Evolutionary conservation across 768 basidiomycete genomes (phyloP), one percentile per base, ranked within the genome.

Genomic region (Suillus brevipes): DNA sequence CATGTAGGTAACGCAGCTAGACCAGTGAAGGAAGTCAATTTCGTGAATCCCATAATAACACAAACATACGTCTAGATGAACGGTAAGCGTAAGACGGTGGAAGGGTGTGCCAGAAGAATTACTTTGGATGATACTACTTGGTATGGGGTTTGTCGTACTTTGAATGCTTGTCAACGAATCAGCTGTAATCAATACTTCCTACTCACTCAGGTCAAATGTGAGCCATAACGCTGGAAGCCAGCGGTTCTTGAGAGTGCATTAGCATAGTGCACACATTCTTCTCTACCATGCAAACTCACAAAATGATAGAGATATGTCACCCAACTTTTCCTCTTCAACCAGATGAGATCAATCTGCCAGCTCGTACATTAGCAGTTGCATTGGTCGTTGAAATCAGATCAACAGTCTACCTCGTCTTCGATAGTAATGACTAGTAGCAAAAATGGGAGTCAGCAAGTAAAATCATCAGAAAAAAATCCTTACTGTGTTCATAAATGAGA

Each of bases 401-500:
- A 12, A 28, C 42, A 18, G 13, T 40, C 13, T 60, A 67, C 66
- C 66, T 67, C 66, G 20, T 63, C 61, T 20, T 52, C 42, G 13
- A 67, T 43, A 7, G 62, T 42, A 16, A 67, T 47, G 18, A 62
- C 66, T 67, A 42, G 23, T 67, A 42, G 23, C 9, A 16, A 34
- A 18, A 65, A 38, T 60, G 34, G n/a, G 38, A 25, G 23, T 43
- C 14, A 38, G 43, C 34, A 28, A 28, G n/a, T 18, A 16, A 45
- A 4, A 42, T 28, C 1, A 53, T 8, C 36, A 31, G 1, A 20
- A 18, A 28, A 31, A 64, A 36, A 25, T 38, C 40, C 64, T 61
- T 25, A 67, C 66, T 58, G 34, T 58, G 61, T 47, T 67, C 66
- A 49, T 67, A 67, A n/a, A 67, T 62, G 25, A 67, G 64, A 18